Evolutionary conservation across 768 basidiomycete genomes (phyloP), one percentile per base, ranked within the genome.

Genomic region (Pleurotus giganteus): DNA sequence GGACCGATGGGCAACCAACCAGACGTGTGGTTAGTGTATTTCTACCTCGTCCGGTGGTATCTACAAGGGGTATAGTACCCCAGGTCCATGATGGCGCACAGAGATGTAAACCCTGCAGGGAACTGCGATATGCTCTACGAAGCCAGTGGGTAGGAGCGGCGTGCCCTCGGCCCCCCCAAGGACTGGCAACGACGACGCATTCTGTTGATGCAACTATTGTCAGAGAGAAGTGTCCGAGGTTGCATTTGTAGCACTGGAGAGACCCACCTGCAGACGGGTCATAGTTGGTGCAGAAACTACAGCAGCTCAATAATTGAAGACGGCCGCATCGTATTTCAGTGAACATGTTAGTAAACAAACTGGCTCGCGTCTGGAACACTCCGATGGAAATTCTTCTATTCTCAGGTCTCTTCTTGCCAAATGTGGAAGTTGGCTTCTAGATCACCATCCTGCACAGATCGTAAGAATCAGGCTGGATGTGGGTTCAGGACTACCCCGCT

Each of bases 331-430:
- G 39, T 41, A n/a, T 17, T 12, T 41, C 39, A 17, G 13, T 41
- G 39, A 41, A 41, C 39, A 17, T 41, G 39, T 41, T 41, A 41
- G 39, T 41, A 41, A 41, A 32, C 46, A 47, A 47, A 47, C 46
- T 29, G 46, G 46, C 46, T 47, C 46, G 46, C 46, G 32, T 51
- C 31, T 37, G 34, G 49, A 51, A 51, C 28, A 26, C 46, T 47
- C 46, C 26, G 46, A 8, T 47, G 46, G 46, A 47, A 47, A 15
- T 15, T 24, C 24, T 17, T 27, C 28, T 32, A 13, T 28, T 28
- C n/a, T 29, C 4, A 29, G 9, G 11, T 21, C 46, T 47, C 15
- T 51, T 36, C 19, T 51, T 51, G 15, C 49, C 49, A 51, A 36
- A 51, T 51, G 9, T 36, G 19, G 49, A 2, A 24, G 17, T 29